Evolutionary conservation across 495 filamentous ascomycete species (phyloP).

Genomic region (Usnea hakonensis): DNA sequence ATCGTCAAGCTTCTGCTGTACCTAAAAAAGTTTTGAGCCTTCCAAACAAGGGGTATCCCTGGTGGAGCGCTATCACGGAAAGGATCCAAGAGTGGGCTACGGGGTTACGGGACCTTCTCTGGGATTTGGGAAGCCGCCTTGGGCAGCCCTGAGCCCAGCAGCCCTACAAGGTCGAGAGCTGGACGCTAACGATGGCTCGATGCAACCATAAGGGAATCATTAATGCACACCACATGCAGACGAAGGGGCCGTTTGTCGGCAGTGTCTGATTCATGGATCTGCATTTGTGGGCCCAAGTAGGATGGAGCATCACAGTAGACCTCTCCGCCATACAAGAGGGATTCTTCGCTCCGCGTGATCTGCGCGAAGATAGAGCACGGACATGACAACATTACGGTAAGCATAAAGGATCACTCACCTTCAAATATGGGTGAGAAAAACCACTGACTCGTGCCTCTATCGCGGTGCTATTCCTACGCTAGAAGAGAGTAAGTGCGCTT

Average conservation of each 20-base stretch:
- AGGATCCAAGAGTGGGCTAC: background rate
- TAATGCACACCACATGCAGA: constrained; percentile 10
- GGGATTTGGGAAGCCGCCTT: constrained; percentile 12
- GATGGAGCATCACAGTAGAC: background rate
- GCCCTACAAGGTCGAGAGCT: constrained; percentile 7
- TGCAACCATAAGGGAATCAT: background rate
- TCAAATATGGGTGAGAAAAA: background rate
- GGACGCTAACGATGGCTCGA: constrained; percentile 6
- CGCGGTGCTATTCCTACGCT: constrained; percentile 9
- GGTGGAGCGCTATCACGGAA: constrained; percentile 11
- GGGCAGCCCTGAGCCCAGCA: too few relatives aligned
- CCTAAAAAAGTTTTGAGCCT: background rate
- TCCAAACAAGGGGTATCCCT: constrained; percentile 1
- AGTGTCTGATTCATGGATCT: constrained; percentile 5
- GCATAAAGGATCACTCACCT: constrained; percentile 7
- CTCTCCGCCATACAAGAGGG: background rate
- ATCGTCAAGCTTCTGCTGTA: background rate
- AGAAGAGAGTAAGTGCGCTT: constrained; percentile 8
- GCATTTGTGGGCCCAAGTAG: background rate
- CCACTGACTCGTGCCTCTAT: background rate
- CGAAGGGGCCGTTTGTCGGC: constrained; percentile 7
- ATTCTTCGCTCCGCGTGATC: background rate
- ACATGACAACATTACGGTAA: constrained; percentile 1
- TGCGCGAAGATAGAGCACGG: background rate
- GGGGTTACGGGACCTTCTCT: constrained; percentile 1